Evolutionary conservation across 352 stramenopile species (phyloP).

Genomic region (Phytopythium chamaehyphon): DNA sequence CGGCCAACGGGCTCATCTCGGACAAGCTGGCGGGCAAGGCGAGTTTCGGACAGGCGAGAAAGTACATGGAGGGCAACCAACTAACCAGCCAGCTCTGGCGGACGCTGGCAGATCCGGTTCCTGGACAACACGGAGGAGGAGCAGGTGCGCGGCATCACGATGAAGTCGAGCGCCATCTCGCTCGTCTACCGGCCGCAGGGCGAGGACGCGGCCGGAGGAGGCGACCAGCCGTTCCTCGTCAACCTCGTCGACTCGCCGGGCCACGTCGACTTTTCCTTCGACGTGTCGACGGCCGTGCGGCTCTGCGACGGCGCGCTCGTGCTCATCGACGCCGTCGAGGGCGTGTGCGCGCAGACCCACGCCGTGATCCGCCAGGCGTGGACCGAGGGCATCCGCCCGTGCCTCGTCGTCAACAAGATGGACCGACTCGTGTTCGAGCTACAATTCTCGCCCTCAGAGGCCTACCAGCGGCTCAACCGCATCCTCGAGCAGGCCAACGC

Average conservation of each 20-base stretch:
- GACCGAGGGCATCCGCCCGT: conserved; percentile 90
- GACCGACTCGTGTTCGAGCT: conserved; percentile 94
- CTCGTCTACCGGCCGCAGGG: conserved; percentile 82
- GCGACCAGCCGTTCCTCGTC: conserved; percentile 82
- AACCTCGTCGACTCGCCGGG: conserved; percentile 95
- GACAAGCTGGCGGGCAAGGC: conserved; percentile 93
- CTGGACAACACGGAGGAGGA: conserved; percentile 95
- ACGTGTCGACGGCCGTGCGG: conserved; percentile 93
- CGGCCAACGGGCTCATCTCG: conserved; percentile 97
- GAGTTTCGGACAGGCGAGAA: too few relatives aligned
- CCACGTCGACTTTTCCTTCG: conserved; percentile 95
- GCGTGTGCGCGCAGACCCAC: conserved; percentile 92
- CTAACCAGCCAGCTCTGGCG: neutral
- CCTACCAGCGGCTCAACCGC: conserved; percentile 90
- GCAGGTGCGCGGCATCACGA: conserved; percentile 96
- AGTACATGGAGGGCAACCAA: conserved; percentile 4
- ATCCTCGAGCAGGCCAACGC: conserved; percentile 91
- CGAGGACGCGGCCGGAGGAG: conserved; percentile 8
- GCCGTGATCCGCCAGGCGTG: conserved; percentile 92
- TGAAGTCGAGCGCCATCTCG: conserved; percentile 96
- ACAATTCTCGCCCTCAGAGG: conserved; percentile 87
- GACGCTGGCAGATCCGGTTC: conserved; percentile 78
- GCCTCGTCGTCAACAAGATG: conserved; percentile 98
- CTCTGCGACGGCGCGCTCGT: conserved; percentile 94
- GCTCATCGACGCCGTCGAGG: conserved; percentile 96